Evolutionary conservation across 2,329 filamentous ascomycete genomes (phyloP).

Genomic region (Trichoderma atroviride): DNA sequence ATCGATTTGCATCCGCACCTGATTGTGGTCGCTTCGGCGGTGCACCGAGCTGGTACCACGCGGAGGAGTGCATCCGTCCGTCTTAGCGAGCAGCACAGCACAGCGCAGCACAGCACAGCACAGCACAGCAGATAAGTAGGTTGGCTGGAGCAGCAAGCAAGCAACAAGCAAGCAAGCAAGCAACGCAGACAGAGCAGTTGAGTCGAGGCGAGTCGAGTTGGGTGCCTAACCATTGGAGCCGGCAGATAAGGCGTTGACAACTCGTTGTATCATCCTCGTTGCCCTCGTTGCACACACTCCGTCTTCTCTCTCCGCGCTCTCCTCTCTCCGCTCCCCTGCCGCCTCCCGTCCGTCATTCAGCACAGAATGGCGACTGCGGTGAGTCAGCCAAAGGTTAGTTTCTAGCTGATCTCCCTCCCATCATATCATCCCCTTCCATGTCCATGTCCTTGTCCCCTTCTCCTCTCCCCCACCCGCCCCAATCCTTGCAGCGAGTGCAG

Average conservation of each 20-base stretch:
- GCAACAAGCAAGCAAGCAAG: neutral
- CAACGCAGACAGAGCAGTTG: neutral
- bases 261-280: neutral
- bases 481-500: slow-evolving; percentile 8
- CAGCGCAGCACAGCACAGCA: no score
- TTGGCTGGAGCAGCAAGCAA: neutral
- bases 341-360: neutral
- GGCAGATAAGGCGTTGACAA: neutral
- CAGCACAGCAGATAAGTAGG: neutral
- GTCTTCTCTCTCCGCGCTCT: neutral
- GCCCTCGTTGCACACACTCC: neutral
- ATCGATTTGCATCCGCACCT: slow-evolving; percentile 1
- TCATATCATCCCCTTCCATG: neutral
- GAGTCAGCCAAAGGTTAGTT: slow-evolving; percentile 33
- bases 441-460: slow-evolving; percentile 18
- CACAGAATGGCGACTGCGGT: slow-evolving; percentile 44
- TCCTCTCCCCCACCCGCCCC: slow-evolving; percentile 10
- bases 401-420: slow-evolving; percentile 10
- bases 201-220: neutral
- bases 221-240: neutral
- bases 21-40: neutral
- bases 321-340: neutral
- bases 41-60: neutral
- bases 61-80: neutral
- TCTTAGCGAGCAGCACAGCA: neutral